phyloP scores from a whole-genome alignment of 768 basidiomycete genomes.

The Termitomyces sp. region DNA sequence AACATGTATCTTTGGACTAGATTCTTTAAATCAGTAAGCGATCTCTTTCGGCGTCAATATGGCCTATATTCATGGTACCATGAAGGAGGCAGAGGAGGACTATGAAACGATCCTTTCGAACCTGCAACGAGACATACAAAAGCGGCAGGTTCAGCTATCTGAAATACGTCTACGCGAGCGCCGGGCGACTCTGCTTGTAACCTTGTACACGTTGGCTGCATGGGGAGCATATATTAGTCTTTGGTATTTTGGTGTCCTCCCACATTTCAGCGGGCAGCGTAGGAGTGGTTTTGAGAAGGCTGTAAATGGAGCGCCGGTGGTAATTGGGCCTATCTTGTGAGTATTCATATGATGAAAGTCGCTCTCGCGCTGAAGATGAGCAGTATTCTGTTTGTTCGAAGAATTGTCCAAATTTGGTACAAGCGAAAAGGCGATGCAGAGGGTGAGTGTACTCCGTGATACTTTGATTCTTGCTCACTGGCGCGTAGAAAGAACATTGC shows the following conservation, averaged over 20 bases:
- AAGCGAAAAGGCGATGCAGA: constrained; percentile 74
- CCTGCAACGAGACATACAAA: constrained; percentile 66
- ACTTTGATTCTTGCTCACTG: not conserved
- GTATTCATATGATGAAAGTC: constrained; percentile 24
- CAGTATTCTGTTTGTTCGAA: constrained; percentile 71
- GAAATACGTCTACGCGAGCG: constrained; percentile 87
- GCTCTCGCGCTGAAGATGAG: constrained; percentile 5
- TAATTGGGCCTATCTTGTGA: constrained; percentile 77
- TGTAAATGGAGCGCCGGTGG: constrained; percentile 51
- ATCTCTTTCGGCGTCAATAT: not conserved
- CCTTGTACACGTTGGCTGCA: constrained; percentile 68
- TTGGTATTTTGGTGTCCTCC: constrained; percentile 67
- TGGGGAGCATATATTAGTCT: constrained; percentile 73
- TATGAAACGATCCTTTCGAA: constrained; percentile 70
- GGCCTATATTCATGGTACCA: not conserved
- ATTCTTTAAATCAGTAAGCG: constrained; percentile 12
- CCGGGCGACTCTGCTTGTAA: constrained; percentile 70
- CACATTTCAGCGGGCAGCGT: constrained; percentile 30
- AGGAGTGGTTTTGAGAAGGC: constrained; percentile 35
- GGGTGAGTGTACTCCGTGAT: constrained; percentile 40
- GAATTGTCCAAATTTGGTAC: constrained; percentile 85
- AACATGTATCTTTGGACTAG: constrained; percentile 12
- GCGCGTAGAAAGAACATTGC: constrained; percentile 71
- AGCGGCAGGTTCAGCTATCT: constrained; percentile 68
- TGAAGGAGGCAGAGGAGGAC: constrained; percentile 60